Conservation (phyloP, 2,329 filamentous ascomycete genomes). For the Xylariales sp. region DNA sequence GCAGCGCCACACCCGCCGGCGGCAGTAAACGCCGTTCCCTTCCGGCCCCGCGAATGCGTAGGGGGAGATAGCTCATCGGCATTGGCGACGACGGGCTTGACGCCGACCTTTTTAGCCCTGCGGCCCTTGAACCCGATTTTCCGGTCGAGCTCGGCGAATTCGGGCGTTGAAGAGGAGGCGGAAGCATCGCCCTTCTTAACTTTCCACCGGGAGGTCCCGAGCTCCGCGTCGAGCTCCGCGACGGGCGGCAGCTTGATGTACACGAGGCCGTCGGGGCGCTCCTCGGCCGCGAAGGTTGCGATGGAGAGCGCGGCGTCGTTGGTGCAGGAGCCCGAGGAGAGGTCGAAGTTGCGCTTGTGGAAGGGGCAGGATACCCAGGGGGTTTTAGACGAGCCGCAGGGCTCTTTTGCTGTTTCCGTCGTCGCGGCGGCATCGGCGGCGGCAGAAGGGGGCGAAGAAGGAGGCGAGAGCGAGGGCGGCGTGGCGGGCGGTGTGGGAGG, state of each 20-base stretch:
- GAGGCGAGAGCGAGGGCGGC: constrained; percentile 49
- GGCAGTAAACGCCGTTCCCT: constrained; percentile 40
- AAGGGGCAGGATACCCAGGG: constrained; percentile 90
- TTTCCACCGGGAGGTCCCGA: constrained; percentile 83
- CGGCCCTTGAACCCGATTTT: constrained; percentile 59
- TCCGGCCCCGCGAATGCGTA: constrained; percentile 46
- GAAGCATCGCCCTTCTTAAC: constrained; percentile 75
- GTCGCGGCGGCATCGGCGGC: constrained; percentile 46
- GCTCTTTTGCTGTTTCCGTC: constrained; percentile 28
- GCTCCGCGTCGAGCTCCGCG: constrained; percentile 80
- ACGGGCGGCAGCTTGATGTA: constrained; percentile 84
- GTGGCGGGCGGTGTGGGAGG: constrained; percentile 49
- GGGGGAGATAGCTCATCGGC: constrained; percentile 11
- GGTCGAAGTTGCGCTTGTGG: constrained; percentile 90
- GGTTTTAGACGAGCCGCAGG: constrained; percentile 35
- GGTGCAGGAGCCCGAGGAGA: constrained; percentile 76
- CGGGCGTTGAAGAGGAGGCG: constrained; percentile 35
- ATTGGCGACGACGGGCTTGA: constrained; percentile 47
- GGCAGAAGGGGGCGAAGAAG: constrained; percentile 22
- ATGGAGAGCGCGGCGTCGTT: constrained; percentile 82
- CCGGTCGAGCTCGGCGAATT: constrained; percentile 59
- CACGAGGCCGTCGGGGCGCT: constrained; percentile 77
- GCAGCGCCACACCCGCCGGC: constrained; percentile 56
- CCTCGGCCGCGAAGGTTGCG: constrained; percentile 83
- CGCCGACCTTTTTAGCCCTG: constrained; percentile 57